Base-by-base conservation (phyloP, 306 rosid species). In the Quercus dentata region DNA sequence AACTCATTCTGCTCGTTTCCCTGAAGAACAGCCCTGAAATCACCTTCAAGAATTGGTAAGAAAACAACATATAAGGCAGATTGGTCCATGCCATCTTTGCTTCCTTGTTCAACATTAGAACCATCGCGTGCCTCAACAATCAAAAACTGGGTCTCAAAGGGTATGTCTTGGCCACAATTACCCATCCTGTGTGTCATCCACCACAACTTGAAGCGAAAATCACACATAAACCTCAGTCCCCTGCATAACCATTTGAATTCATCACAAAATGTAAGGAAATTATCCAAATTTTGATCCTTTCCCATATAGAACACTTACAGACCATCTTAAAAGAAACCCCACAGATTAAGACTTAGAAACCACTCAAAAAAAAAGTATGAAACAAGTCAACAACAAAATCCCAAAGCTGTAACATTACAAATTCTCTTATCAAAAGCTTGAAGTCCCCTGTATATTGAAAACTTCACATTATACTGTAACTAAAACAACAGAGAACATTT, bases 111-210 rank as follows among this genome's bases (percentile, higher is more conserved):
- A 57, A 87, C 19, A 67, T 85, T 74, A 75, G 88, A 86, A 20
- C 84, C 85, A 6, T 75, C 74, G 13, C 84, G 81, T 2, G 85
- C 81, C 85, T 95, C 98, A 73, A 91, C 86, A 52, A 95, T 85
- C 91, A 94, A 80, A 80, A 92, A 95, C 74, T 95, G 98, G 0
- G 99, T 95, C 87, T 94, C 98, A 67, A 88, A 23, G 5, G 98
- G 98, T 19, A 94, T 46, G 23, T 94, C 97, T 57, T 88, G 71
- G 55, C 98, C 97, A 14, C 80, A 79, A 28, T 38, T 82, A 1
- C 98, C 97, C 94, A 94, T 94, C 83, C 97, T 88, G 85, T 95
- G 97, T 6, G 98, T 90, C 98, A 95, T 92, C 99, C 99, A 95
- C 99, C 99, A 95, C 90, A 95, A 71, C 49, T 92, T 95, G 86